Percentiles rank a stretch among this genome's conserved stretches.
phyloP scores from a whole-genome alignment of 2,329 filamentous ascomycete genomes.

The Xylariales sp. region DNA sequence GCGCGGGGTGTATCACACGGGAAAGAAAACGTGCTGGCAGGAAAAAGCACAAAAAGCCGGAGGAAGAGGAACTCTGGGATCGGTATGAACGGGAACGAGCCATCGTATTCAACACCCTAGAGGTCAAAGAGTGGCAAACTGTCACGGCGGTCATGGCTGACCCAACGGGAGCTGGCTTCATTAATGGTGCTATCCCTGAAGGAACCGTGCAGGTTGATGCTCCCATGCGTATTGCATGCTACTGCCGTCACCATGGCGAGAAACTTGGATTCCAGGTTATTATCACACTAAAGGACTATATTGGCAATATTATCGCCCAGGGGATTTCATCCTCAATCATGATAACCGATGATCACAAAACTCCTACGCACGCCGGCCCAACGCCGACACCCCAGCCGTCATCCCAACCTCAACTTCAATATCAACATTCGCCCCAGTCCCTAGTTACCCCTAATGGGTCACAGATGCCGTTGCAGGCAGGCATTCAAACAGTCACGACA shows the following conservation, averaged over 20 bases:
- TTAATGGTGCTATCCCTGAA: constrained; percentile 60
- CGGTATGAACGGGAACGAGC: constrained; percentile 83
- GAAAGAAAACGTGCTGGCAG: constrained; percentile 91
- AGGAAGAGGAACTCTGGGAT: constrained; percentile 90
- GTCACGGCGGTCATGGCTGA: constrained; percentile 64
- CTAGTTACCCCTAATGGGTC: constrained; percentile 11
- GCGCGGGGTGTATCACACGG: constrained; percentile 87
- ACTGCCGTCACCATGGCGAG: constrained; percentile 94
- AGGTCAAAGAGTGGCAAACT: constrained; percentile 85
- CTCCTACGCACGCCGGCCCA: constrained; percentile 50
- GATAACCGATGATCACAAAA: constrained; percentile 99
- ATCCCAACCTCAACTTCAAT: constrained; percentile 33
- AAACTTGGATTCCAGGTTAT: constrained; percentile 94
- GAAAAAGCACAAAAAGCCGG: constrained; percentile 92
- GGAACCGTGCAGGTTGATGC: constrained; percentile 82
- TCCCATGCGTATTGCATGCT: constrained; percentile 96
- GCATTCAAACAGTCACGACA: constrained; percentile 22
- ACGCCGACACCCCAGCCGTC: constrained; percentile 25
- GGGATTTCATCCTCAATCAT: constrained; percentile 89
- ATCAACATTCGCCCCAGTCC: constrained; percentile 31
- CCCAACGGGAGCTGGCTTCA: constrained; percentile 55
- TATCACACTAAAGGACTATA: constrained; percentile 89
- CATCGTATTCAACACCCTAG: constrained; percentile 90
- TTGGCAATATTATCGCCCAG: constrained; percentile 82
- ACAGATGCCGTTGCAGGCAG: constrained; percentile 25